A percentile compares a stretch with the other conserved stretches of the same genome.
These are phyloP conservation scores for Torulaspora pretoriensis DNA, from an alignment of 1,139 yeast species.

Conservation along the genomic window DNA sequence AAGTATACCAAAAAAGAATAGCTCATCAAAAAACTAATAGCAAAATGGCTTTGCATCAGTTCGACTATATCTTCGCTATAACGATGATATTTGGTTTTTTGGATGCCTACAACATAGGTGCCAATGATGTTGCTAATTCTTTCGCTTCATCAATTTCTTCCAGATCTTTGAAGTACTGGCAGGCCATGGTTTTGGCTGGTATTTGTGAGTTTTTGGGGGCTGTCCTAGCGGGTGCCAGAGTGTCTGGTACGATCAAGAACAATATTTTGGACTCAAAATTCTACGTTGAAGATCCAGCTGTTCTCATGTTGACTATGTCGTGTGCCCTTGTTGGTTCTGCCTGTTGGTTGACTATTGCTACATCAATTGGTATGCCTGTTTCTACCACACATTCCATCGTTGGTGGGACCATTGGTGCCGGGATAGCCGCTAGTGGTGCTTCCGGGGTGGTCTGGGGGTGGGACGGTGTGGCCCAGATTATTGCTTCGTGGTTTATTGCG, in stretches of 20 bases:
- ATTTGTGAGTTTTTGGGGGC: conserved; percentile 72
- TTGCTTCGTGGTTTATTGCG: conserved; percentile 80
- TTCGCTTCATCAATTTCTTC: conserved; percentile 73
- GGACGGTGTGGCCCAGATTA: conserved; percentile 66
- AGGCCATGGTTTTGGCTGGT: conserved; percentile 67
- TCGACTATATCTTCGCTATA: conserved; percentile 63
- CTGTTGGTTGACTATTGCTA: conserved; percentile 64
- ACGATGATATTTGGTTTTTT: conserved; percentile 68
- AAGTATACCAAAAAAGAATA: too few relatives aligned
- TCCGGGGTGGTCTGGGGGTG: conserved; percentile 67
- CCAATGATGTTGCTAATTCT: conserved; percentile 79
- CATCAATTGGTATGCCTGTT: conserved; percentile 66
- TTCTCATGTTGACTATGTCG: conserved; percentile 68
- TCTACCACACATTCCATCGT: conserved; percentile 78
- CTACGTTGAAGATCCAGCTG: conserved; percentile 58
- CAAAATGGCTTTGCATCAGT: conserved; percentile 45
- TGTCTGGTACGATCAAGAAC: conserved; percentile 62
- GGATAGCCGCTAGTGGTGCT: conserved; percentile 61
- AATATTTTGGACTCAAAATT: conserved; percentile 52
- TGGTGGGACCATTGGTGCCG: conserved; percentile 72
- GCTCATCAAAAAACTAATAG: too few relatives aligned
- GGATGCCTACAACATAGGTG: conserved; percentile 83
- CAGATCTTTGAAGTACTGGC: conserved; percentile 64
- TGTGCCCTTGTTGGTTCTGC: conserved; percentile 78
- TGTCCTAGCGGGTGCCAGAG: conserved; percentile 66